A percentile compares a stretch with the other conserved stretches of the same genome.
Evolutionary conservation across 2,329 filamentous ascomycete genomes (phyloP).

Genomic region (Penicillium thymicola): DNA sequence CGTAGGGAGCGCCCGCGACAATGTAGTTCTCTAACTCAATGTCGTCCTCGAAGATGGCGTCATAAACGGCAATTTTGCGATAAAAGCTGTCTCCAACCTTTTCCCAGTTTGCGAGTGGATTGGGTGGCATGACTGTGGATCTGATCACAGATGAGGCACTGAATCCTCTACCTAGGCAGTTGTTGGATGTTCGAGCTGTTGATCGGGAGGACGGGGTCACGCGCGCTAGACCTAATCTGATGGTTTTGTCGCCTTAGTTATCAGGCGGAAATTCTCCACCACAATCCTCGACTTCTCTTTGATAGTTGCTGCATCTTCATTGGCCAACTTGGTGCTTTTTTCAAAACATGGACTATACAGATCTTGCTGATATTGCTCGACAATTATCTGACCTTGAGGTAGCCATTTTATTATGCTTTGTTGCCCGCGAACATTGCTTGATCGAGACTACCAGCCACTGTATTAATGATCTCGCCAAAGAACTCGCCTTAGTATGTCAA

Average conservation of each 20-base stretch:
- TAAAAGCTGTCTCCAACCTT: conserved; percentile 91
- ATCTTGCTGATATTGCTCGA: conserved; percentile 67
- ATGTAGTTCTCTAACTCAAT: conserved; percentile 93
- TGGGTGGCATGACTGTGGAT: conserved; percentile 43
- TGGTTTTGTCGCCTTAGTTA: not conserved
- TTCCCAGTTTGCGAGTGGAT: conserved; percentile 88
- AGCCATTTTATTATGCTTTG: conserved; percentile 75
- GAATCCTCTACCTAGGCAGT: not conserved
- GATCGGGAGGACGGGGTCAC: conserved; percentile 9
- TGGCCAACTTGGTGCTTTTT: conserved; percentile 1
- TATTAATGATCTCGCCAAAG: conserved; percentile 67
- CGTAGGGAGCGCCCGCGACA: conserved; percentile 86
- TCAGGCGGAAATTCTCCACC: conserved; percentile 4
- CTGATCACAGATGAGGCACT: conserved; percentile 9
- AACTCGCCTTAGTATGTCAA: conserved; percentile 63
- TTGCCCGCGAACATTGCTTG: conserved; percentile 82
- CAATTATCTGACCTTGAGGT: conserved; percentile 83
- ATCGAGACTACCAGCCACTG: conserved; percentile 66
- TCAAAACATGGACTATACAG: conserved; percentile 57
- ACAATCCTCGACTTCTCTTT: conserved; percentile 2
- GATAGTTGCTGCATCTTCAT: conserved; percentile 13
- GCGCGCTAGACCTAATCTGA: conserved; percentile 13
- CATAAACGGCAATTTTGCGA: conserved; percentile 90
- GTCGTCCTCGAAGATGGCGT: conserved; percentile 86
- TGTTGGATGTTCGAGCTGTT: conserved; percentile 13